Conservation (phyloP, 2,329 filamentous ascomycete species). For the Epichloe bromicola region DNA sequence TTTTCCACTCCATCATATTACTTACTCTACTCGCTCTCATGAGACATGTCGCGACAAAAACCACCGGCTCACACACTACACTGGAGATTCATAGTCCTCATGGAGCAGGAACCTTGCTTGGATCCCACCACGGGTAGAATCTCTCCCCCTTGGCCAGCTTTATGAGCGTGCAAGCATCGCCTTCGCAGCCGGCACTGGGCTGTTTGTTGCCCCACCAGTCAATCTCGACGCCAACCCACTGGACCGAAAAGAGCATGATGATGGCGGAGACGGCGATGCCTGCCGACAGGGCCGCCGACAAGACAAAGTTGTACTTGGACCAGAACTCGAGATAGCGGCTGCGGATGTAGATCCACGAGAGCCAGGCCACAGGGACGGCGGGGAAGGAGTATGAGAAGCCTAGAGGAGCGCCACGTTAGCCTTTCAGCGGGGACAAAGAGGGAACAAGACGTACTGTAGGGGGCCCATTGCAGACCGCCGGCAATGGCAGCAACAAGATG, state of each 20-base stretch:
- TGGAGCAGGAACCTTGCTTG: conserved; percentile 11
- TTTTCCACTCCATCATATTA: too few relatives aligned
- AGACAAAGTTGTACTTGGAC: conserved; percentile 35
- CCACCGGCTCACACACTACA: too few relatives aligned
- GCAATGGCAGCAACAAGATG: conserved; percentile 30
- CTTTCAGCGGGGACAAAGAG: not conserved
- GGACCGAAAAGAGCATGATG: conserved; percentile 34
- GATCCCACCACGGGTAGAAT: conserved; percentile 17
- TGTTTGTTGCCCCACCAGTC: conserved; percentile 34
- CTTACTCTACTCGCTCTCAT: too few relatives aligned
- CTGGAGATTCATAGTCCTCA: not conserved
- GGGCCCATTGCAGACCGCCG: conserved; percentile 26
- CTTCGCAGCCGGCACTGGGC: conserved; percentile 13
- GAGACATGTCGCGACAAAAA: too few relatives aligned
- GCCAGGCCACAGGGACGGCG: conserved; percentile 31
- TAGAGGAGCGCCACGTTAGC: not conserved
- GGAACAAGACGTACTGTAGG: conserved; percentile 20
- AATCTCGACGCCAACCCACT: conserved; percentile 23
- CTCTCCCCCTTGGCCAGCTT: conserved; percentile 13
- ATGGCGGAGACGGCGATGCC: conserved; percentile 33
- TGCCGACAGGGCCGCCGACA: conserved; percentile 31
- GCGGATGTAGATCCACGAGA: conserved; percentile 35
- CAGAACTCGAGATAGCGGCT: conserved; percentile 32
- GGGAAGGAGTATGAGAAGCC: conserved; percentile 31
- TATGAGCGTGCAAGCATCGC: conserved; percentile 11